A percentile compares a stretch with the other conserved stretches of the same genome.
These are phyloP conservation scores for Arabis alpina DNA, from an alignment of 345 rosid species.

Conservation along the genomic window DNA sequence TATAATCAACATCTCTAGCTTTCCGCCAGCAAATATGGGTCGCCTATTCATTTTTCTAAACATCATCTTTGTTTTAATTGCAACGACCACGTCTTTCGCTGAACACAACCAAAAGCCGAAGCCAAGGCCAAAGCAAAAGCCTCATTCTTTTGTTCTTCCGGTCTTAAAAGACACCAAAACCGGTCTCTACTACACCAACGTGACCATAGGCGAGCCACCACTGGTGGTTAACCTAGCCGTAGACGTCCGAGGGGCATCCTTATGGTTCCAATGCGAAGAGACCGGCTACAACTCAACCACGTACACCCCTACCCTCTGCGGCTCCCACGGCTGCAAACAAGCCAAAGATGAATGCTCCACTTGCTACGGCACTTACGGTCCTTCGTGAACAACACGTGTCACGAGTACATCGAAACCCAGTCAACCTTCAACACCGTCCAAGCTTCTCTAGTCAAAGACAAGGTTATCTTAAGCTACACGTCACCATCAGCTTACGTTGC, in stretches of 20 bases:
- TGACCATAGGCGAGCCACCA: neutral
- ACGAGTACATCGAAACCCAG: slow-evolving; percentile 5
- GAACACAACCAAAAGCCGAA: neutral
- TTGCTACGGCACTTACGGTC: slow-evolving; percentile 31
- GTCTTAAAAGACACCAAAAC: no score
- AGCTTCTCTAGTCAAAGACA: slow-evolving; percentile 34
- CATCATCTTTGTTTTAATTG: neutral
- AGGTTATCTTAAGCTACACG: slow-evolving; percentile 31
- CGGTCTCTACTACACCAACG: neutral
- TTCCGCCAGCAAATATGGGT: no score
- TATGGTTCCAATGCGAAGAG: slow-evolving; percentile 51
- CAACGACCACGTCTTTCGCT: neutral
- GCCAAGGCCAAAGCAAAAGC: neutral
- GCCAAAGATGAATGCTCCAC: slow-evolving; percentile 31
- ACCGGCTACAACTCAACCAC: slow-evolving; percentile 45
- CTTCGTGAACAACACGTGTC: slow-evolving; percentile 43
- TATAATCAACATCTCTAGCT: no score
- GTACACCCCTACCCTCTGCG: slow-evolving; percentile 37
- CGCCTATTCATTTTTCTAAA: neutral
- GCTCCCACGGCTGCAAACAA: slow-evolving; percentile 38
- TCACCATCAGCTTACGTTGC: neutral
- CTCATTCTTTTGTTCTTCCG: neutral
- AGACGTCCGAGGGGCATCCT: neutral
- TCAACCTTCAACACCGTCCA: slow-evolving; percentile 18
- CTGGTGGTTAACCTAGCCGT: slow-evolving; percentile 49